Percentiles rank a stretch among this genome's conserved stretches.
phyloP scores from a whole-genome alignment of 2,329 filamentous ascomycete species.

The Neonectria faginata region DNA sequence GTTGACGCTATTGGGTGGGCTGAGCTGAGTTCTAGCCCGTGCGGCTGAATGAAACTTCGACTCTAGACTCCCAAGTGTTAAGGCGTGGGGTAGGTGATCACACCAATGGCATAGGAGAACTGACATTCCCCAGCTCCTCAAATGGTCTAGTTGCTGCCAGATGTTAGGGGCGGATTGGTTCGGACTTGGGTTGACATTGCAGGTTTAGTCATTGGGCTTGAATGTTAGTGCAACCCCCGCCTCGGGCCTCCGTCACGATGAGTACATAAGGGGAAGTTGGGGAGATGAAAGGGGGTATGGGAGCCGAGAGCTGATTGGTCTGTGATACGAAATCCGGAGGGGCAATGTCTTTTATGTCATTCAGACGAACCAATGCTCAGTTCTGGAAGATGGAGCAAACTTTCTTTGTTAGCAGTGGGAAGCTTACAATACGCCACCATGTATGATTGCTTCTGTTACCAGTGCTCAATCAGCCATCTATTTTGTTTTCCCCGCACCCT shows the following conservation, averaged over 20 bases:
- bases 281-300: background rate
- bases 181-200: background rate
- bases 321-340: background rate
- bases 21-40: too few species aligned
- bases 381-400: background rate
- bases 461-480: background rate
- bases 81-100: too few species aligned
- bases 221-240: background rate
- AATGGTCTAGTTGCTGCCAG: too few species aligned
- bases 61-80: too few species aligned
- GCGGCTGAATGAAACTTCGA: too few species aligned
- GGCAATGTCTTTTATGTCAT: background rate
- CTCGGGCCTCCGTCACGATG: background rate
- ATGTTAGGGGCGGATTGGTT: background rate
- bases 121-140: too few species aligned
- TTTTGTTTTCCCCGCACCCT: too few species aligned
- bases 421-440: background rate
- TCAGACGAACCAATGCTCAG: background rate
- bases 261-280: background rate
- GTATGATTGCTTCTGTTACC: background rate
- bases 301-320: background rate
- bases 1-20: too few species aligned
- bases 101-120: too few species aligned
- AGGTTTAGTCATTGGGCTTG: background rate
- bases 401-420: background rate